phyloP scores from a whole-genome alignment of 768 basidiomycete genomes.

The Rhizopogon salebrosus region DNA sequence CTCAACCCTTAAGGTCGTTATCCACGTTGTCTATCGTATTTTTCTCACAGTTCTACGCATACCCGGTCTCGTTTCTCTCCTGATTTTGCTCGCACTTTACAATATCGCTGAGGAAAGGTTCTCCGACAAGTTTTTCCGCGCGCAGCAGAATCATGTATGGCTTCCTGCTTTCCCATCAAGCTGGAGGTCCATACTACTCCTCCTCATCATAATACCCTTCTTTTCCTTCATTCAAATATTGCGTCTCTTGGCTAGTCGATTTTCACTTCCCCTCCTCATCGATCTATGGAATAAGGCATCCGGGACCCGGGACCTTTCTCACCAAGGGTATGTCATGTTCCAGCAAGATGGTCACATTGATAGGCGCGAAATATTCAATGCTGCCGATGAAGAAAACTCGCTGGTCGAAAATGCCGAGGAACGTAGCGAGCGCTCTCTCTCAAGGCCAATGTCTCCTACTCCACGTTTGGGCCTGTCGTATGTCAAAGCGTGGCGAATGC shows the following conservation, averaged over 20 bases:
- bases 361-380: not conserved
- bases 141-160: not conserved
- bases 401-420: not conserved
- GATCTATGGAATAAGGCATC: not conserved
- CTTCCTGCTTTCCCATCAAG: conserved; percentile 5
- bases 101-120: not conserved
- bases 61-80: conserved; percentile 3
- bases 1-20: not conserved
- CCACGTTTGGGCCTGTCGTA: not conserved
- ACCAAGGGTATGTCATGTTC: conserved; percentile 1
- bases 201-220: not conserved
- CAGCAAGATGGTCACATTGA: not conserved
- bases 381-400: not conserved
- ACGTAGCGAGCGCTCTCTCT: not conserved
- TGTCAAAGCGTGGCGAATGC: not conserved
- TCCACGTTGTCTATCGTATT: not conserved
- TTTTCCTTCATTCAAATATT: conserved; percentile 1
- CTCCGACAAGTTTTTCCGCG: not conserved
- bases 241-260: not conserved
- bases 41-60: not conserved
- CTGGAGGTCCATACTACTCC: conserved; percentile 1
- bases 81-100: not conserved
- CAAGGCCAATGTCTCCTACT: not conserved
- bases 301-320: not conserved
- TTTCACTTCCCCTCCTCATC: not conserved